Evolutionary conservation across 169 alveolate species (phyloP).

Genomic region (Perkinsus marinus): DNA sequence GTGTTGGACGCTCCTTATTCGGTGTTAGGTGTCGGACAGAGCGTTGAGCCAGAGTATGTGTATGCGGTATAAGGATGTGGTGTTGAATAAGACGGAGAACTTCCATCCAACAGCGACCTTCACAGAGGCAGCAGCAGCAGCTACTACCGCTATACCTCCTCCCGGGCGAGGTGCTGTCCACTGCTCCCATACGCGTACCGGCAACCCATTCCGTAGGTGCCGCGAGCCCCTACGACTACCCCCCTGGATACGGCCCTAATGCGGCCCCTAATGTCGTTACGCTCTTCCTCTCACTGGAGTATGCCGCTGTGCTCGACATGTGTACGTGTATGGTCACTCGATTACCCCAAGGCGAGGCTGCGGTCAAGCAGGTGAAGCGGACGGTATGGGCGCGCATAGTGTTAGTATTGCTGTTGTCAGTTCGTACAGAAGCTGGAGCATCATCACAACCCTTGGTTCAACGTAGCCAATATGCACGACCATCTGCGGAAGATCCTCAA

Average conservation of each 20-base stretch:
- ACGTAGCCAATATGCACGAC: not conserved
- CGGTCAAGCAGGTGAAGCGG: not conserved
- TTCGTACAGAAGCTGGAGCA: not conserved
- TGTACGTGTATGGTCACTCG: not conserved
- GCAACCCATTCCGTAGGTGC: no score
- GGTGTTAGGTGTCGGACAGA: not conserved
- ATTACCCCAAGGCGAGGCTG: not conserved
- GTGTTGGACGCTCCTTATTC: no score
- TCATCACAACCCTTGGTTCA: not conserved
- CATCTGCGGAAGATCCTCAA: not conserved
- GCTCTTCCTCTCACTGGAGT: not conserved
- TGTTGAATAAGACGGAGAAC: not conserved
- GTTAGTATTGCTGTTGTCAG: not conserved
- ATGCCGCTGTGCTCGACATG: not conserved
- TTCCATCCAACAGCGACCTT: not conserved
- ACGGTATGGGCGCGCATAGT: not conserved
- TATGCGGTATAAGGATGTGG: not conserved
- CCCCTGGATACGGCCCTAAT: not conserved
- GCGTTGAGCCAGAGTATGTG: not conserved
- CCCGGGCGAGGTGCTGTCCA: not conserved
- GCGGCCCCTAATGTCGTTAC: not conserved
- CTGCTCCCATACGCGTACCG: not conserved
- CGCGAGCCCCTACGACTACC: not conserved
- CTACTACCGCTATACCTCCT: not conserved
- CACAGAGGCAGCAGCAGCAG: not conserved